phyloP scores from a whole-genome alignment of 2,329 filamentous ascomycete species.

The Cladosporium phlei region DNA sequence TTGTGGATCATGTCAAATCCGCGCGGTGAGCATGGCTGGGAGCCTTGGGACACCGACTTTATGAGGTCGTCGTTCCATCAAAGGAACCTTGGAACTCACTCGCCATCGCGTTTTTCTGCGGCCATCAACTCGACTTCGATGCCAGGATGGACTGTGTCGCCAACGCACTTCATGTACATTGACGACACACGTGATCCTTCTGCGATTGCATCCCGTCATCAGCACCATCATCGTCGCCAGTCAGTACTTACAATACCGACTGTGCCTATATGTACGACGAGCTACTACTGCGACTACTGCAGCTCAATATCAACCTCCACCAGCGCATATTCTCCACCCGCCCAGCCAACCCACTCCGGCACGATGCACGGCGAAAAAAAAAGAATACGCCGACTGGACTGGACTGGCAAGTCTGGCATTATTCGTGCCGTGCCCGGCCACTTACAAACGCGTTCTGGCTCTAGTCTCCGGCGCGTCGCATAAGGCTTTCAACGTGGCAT shows the following conservation, averaged over 20 bases:
- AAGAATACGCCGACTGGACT: no score
- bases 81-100: background rate
- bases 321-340: no score
- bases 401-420: no score
- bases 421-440: conserved; percentile 20
- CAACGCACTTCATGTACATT: no score
- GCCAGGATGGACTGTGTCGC: no score
- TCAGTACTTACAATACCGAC: background rate
- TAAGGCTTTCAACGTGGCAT: conserved; percentile 27
- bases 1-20: no score
- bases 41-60: conserved; percentile 6
- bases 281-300: no score
- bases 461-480: conserved; percentile 26
- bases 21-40: conserved; percentile 3
- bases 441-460: conserved; percentile 16
- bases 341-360: conserved; percentile 5
- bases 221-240: background rate
- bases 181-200: no score
- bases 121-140: no score
- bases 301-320: no score
- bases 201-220: conserved; percentile 1
- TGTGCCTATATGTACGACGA: no score
- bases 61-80: background rate
- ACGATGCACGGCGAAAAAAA: background rate
- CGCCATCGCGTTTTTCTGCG: no score